These are phyloP conservation scores for Pseudoneurospora amorphoporcata DNA, from an alignment of 495 filamentous ascomycete species.

Conservation along the genomic window DNA sequence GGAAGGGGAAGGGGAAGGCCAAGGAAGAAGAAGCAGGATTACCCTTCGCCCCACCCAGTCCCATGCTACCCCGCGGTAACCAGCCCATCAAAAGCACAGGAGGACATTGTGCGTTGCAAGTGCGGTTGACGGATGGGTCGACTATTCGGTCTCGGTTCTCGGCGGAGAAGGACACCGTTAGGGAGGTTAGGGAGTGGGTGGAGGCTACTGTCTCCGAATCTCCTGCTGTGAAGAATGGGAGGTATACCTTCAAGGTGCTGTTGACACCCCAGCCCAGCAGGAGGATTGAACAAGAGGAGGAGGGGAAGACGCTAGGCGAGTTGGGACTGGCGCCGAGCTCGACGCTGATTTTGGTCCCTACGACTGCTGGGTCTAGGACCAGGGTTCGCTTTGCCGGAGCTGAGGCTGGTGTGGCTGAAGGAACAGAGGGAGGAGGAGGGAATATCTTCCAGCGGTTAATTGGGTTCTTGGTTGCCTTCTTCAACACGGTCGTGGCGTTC, in stretches of 20 bases:
- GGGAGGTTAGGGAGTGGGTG: constrained; percentile 68
- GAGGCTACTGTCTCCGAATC: constrained; percentile 39
- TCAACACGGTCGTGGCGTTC: constrained; percentile 17
- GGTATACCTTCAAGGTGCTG: constrained; percentile 76
- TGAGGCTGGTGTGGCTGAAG: constrained; percentile 40
- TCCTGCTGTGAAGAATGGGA: constrained; percentile 4
- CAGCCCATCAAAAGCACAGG: not conserved
- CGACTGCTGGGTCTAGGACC: not conserved
- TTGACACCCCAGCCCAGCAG: constrained; percentile 68
- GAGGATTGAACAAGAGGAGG: constrained; percentile 61
- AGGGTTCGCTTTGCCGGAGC: constrained; percentile 15
- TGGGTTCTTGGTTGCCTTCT: constrained; percentile 43
- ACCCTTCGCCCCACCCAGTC: constrained; percentile 11
- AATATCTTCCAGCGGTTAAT: constrained; percentile 42
- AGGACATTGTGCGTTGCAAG: constrained; percentile 56
- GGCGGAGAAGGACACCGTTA: constrained; percentile 49
- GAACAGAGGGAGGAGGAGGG: constrained; percentile 15
- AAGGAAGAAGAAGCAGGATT: not conserved
- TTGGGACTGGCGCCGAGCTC: constrained; percentile 66
- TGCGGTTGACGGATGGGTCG: constrained; percentile 76
- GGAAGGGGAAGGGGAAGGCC: not conserved
- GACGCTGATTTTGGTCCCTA: constrained; percentile 63
- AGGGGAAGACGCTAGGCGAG: constrained; percentile 52
- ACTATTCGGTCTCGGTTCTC: constrained; percentile 65
- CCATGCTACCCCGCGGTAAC: not conserved